Evolutionary conservation across 2,329 filamentous ascomycete species (phyloP).

Genomic region (Onygenales sp.): DNA sequence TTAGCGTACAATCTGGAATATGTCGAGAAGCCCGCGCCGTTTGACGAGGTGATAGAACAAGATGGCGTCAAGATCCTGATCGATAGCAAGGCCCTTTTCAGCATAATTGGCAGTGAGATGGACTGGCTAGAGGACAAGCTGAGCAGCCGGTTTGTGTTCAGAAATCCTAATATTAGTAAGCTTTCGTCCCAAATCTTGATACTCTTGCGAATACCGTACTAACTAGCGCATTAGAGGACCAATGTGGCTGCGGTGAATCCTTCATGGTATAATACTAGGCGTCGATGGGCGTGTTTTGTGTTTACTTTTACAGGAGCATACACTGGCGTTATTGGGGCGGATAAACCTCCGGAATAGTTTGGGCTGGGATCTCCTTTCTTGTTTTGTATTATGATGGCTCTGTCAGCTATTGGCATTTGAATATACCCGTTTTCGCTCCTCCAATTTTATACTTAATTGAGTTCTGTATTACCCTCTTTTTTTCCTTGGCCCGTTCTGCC

Average conservation of each 20-base stretch:
- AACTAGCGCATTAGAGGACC: constrained; percentile 61
- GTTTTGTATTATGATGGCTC: neutral
- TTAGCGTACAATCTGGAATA: constrained; percentile 91
- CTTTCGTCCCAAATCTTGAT: constrained; percentile 17
- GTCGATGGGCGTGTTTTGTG: neutral
- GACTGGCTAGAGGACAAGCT: constrained; percentile 97
- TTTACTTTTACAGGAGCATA: constrained; percentile 1
- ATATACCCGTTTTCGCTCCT: constrained; percentile 1
- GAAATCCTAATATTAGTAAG: constrained; percentile 97
- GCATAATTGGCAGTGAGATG: constrained; percentile 98
- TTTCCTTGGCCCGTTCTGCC: neutral
- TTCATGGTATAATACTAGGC: constrained; percentile 63
- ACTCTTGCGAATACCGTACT: constrained; percentile 10
- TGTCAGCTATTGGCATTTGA: neutral
- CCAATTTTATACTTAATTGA: too few species aligned
- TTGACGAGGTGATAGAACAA: constrained; percentile 90
- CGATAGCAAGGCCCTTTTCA: constrained; percentile 94
- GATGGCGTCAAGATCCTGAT: constrained; percentile 94
- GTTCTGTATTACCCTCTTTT: neutral
- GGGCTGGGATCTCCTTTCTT: neutral
- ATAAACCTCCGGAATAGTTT: neutral
- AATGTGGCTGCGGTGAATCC: constrained; percentile 93
- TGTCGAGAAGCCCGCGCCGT: constrained; percentile 76
- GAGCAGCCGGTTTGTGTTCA: constrained; percentile 84
- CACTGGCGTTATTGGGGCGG: neutral